These are phyloP conservation scores for Ganoderma meredithae DNA, from an alignment of 1,284 basidiomycete species.

Conservation along the genomic window DNA sequence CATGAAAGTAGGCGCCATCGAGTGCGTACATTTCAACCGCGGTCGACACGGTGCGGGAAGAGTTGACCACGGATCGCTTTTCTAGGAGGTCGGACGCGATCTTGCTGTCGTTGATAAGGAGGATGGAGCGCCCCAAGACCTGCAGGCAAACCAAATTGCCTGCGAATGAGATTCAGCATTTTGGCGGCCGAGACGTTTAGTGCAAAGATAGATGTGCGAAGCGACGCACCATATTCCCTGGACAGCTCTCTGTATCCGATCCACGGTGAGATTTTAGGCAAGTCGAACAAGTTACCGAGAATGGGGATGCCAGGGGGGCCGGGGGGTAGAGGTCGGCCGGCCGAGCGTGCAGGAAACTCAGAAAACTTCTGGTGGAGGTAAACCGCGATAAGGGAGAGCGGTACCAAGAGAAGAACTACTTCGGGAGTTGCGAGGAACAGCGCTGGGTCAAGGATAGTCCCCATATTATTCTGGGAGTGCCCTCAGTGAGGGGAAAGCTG, in stretches of 20 bases:
- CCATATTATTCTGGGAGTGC: neutral
- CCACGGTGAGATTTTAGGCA: constrained; percentile 5
- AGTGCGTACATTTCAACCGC: constrained; percentile 5
- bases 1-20: neutral
- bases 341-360: neutral
- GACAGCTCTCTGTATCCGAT: constrained; percentile 3
- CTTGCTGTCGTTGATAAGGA: constrained; percentile 12
- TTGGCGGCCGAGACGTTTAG: too few species aligned
- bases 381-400: neutral
- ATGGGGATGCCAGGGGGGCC: neutral
- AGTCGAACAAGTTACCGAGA: constrained; percentile 10
- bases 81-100: constrained; percentile 12
- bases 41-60: constrained; percentile 5
- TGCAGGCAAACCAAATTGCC: constrained; percentile 6
- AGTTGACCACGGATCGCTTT: constrained; percentile 12
- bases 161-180: neutral
- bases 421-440: neutral
- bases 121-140: constrained; percentile 5
- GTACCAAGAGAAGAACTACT: neutral
- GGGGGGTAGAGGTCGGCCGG: neutral
- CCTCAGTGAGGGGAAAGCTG: neutral
- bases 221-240: constrained; percentile 5
- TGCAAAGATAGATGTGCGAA: neutral
- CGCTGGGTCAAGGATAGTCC: neutral
- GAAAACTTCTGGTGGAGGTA: neutral